A percentile compares a stretch with the other conserved stretches of the same genome.
phyloP scores from a whole-genome alignment of 331 rosid species.

The Pyracantha coccinea region DNA sequence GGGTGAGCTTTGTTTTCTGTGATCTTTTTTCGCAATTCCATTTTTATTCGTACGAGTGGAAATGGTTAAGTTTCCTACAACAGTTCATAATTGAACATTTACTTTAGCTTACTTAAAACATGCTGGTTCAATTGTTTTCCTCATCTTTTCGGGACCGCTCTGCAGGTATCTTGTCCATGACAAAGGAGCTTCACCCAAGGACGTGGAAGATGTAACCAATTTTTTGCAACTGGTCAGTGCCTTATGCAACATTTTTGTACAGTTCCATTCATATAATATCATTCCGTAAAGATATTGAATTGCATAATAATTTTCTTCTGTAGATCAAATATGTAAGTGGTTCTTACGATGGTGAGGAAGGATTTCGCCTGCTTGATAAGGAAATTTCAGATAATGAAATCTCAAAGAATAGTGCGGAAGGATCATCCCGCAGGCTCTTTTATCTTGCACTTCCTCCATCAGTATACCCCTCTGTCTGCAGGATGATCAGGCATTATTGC shows the following conservation, averaged over 20 bases:
- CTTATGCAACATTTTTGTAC: conserved; percentile 2
- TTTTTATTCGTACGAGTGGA: background rate
- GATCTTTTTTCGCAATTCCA: background rate
- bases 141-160: background rate
- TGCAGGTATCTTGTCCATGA: conserved; percentile 69
- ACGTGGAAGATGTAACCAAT: conserved; percentile 35
- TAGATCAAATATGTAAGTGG: conserved; percentile 88
- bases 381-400: conserved; percentile 66
- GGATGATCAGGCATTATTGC: conserved; percentile 74
- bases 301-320: conserved; percentile 11
- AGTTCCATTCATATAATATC: background rate
- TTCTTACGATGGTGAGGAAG: conserved; percentile 70
- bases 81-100: background rate
- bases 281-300: background rate
- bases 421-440: conserved; percentile 67
- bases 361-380: conserved; percentile 68
- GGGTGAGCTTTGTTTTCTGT: conserved; percentile 40
- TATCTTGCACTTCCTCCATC: conserved; percentile 96
- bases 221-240: conserved; percentile 85
- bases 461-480: conserved; percentile 89
- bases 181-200: conserved; percentile 42
- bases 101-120: background rate
- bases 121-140: background rate
- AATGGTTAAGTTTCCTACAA: background rate
- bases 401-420: conserved; percentile 32